Percentiles rank a stretch among this genome's conserved stretches.
These are phyloP conservation scores for Acanthamoeba healyi DNA, from an alignment of 208 protist species.

Conservation along the genomic window DNA sequence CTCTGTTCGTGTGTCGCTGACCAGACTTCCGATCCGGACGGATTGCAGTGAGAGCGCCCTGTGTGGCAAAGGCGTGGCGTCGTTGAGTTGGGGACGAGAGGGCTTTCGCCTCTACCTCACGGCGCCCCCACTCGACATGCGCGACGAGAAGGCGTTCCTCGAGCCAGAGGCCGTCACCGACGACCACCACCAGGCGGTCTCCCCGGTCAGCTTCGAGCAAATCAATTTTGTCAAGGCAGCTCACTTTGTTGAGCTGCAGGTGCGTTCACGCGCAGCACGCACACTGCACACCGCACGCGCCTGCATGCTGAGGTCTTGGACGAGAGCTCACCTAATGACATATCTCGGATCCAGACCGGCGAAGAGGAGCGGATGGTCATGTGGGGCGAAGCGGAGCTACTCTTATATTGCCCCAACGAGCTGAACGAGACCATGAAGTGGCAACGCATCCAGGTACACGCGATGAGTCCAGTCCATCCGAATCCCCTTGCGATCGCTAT, in stretches of 20 bases:
- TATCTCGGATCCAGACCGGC: background rate
- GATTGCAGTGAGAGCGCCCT: background rate
- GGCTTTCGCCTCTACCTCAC: conserved; percentile 7
- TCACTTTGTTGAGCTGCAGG: conserved; percentile 53
- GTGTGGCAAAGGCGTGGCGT: background rate
- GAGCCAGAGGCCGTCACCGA: background rate
- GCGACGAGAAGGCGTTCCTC: no score
- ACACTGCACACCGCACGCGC: background rate
- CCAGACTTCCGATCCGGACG: no score
- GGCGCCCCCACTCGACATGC: background rate
- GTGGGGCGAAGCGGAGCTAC: conserved; percentile 32
- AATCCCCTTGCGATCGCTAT: no score
- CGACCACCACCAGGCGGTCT: background rate
- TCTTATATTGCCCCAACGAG: background rate
- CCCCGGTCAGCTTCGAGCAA: background rate
- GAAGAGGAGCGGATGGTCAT: conserved; percentile 13
- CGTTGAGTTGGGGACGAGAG: conserved; percentile 4
- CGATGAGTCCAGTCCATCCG: no score
- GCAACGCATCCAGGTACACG: conserved; percentile 22
- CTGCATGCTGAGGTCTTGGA: background rate
- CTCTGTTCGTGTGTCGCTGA: no score
- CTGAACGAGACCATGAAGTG: conserved; percentile 27
- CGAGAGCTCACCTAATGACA: background rate
- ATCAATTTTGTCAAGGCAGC: conserved; percentile 54
- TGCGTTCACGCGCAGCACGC: background rate